Evolutionary conservation across 768 basidiomycete genomes (phyloP), one percentile per base, ranked within the genome.

Genomic region (Lactarius sp.): DNA sequence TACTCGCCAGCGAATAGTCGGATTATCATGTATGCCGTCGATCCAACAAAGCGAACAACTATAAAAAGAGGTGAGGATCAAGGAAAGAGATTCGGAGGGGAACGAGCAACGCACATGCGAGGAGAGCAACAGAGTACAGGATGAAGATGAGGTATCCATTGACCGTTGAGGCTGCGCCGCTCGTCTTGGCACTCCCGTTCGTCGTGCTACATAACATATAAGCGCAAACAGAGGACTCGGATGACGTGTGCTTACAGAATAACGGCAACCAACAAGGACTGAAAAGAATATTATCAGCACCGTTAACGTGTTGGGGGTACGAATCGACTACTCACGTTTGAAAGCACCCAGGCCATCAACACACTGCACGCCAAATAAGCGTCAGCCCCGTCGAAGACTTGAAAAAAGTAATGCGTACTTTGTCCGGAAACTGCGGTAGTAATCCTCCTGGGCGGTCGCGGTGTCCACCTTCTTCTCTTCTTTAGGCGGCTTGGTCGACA

Each of bases 1-100:
- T 84, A 96, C 77, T 95, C 94, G 66, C 94, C 92, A 33, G 90
- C 90, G 73, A 97, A 94, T 60, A 97, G 71, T 16, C 94, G 84
- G 22, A 97, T 79, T 56, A 94, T 71, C 82, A 98, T 85, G 70
- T 98, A 96, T 41, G 79, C 75, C 56, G 90, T 83, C 12, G 87
- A 87, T 1, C 94, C 94, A 5, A 90, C 68, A 72, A 96, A 96
- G 8, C 94, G 86, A 55, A 95, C 78, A 55, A 93, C 92, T 95
- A 66, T 37, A 27, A 18, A 2, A 37, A 37, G 9, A 16, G 46
- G 42, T 12, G 42, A 52, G 36, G 42, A 22, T 54, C 52, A 0
- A 34, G 37, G 31, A 34, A 51, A n/a, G 34, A 1, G 18, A 42
- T 31, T 12, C 37, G 33, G 13, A 16, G 12, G 14, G 44, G n/a